Base-by-base conservation (phyloP, 176 grass and related monocot species). In the Oryza glaberrima region DNA sequence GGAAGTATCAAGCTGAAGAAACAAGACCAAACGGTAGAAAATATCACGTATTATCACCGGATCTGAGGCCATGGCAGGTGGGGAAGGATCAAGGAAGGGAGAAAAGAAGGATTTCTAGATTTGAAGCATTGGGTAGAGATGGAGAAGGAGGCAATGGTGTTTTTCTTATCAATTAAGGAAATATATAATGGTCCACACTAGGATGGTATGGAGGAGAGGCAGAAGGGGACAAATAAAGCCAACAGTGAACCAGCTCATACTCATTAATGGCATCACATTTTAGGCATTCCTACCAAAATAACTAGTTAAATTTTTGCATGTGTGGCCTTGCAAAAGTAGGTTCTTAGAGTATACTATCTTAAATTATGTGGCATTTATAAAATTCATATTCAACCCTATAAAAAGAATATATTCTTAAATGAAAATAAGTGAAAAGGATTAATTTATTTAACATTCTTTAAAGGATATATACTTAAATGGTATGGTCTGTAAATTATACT, bases 1-100 rank as follows among this genome's bases (percentile, higher is more conserved):
- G 58, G 79, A 61, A 1, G 88, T 36, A 7, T 95, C 83, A 4
- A 95, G 75, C 25, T 77, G 67, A 32, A 95, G 80, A 47, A 25
- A 65, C 1, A 86, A 86, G 0, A 90, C 86, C 83, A 95, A 23
- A 5, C 93, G 85, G 15, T 63, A 72, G 67, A 90, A 90, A 25
- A 92, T 15, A 4, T 90, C 72, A 43, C 91, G 77, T 60, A 80
- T 14, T 13, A 80, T 10, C 36, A 80, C 9, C 11, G 9, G 38
- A 60, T 74, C 20, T 1, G 76, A 23, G 14, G 26, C 82, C 87
- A 75, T 89, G 76, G 76, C 4, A 66, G 80, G 46, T 40, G n/a
- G 19, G 65, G 20, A 14, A 25, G 43, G 43, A 44, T 44, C 40
- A 44, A 44, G 73, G 6, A 68, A 35, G 47, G 14, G 19, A 36